Conservation (phyloP, 1,139 yeast genomes). For the Suhomyces atakaporum region DNA sequence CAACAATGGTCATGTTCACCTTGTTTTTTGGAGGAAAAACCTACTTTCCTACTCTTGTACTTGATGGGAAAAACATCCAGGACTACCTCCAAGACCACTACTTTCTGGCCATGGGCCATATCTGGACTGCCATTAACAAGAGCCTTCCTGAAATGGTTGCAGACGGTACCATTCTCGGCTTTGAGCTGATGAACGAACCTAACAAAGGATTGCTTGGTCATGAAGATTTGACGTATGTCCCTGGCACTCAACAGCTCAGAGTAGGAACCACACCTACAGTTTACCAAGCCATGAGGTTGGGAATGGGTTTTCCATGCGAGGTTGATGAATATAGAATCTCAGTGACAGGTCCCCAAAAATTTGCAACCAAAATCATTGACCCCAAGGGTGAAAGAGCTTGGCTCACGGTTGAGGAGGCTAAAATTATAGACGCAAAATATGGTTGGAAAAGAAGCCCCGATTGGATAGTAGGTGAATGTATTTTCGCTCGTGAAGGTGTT, state of each 20-base stretch:
- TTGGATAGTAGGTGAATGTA: slow-evolving; percentile 76
- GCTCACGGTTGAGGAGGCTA: slow-evolving; percentile 50
- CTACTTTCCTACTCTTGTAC: slow-evolving; percentile 68
- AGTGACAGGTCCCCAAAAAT: slow-evolving; percentile 70
- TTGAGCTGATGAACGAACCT: slow-evolving; percentile 90
- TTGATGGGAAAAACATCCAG: slow-evolving; percentile 77
- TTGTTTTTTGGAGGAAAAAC: slow-evolving; percentile 76
- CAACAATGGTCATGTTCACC: slow-evolving; percentile 81
- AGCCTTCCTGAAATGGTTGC: slow-evolving; percentile 57
- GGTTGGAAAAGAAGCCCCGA: slow-evolving; percentile 64
- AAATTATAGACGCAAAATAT: slow-evolving; percentile 55
- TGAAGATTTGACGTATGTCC: slow-evolving; percentile 46
- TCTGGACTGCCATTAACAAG: slow-evolving; percentile 53
- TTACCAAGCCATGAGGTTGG: slow-evolving; percentile 59
- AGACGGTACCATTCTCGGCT: slow-evolving; percentile 61
- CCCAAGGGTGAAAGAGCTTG: slow-evolving; percentile 73
- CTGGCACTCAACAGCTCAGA: slow-evolving; percentile 57
- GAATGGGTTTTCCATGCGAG: slow-evolving; percentile 68
- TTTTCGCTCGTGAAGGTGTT: slow-evolving; percentile 76
- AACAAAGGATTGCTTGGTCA: slow-evolving; percentile 64
- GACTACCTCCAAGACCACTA: slow-evolving; percentile 70
- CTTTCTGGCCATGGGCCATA: slow-evolving; percentile 52
- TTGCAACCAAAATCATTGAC: slow-evolving; percentile 56
- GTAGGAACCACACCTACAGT: slow-evolving; percentile 71
- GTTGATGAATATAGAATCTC: slow-evolving; percentile 70